Evolutionary conservation across 768 basidiomycete genomes (phyloP).

Genomic region (Kwoniella dejecticola): DNA sequence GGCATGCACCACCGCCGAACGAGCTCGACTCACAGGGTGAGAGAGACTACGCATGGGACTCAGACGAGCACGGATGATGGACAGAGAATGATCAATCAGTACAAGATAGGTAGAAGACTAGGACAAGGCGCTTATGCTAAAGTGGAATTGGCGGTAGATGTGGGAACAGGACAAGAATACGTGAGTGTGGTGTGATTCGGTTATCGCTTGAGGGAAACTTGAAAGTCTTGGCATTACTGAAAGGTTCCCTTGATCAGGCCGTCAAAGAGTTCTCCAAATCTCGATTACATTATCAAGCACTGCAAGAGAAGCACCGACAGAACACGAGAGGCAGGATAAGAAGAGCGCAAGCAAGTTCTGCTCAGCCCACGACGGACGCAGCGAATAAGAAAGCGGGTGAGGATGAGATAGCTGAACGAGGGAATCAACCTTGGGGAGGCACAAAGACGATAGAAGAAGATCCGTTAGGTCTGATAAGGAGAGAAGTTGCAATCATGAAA

Average conservation of each 20-base stretch:
- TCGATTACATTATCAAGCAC: slow-evolving; percentile 46
- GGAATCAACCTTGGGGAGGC: slow-evolving; percentile 27
- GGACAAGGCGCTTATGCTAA: slow-evolving; percentile 55
- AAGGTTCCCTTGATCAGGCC: too few relatives aligned
- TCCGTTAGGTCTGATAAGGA: slow-evolving; percentile 51
- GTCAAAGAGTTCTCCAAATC: slow-evolving; percentile 57
- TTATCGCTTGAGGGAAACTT: background rate
- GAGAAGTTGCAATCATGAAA: slow-evolving; percentile 57
- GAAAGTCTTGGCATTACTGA: too few relatives aligned
- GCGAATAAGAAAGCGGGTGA: slow-evolving; percentile 9
- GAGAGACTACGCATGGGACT: slow-evolving; percentile 49
- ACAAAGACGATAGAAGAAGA: slow-evolving; percentile 37
- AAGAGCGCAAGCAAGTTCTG: slow-evolving; percentile 10
- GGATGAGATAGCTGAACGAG: slow-evolving; percentile 3
- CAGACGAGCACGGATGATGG: slow-evolving; percentile 49
- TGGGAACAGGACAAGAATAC: slow-evolving; percentile 53
- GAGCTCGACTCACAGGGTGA: slow-evolving; percentile 45
- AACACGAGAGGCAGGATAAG: slow-evolving; percentile 21
- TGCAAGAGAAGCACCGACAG: slow-evolving; percentile 47
- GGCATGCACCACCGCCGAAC: slow-evolving; percentile 35
- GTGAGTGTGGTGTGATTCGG: slow-evolving; percentile 33
- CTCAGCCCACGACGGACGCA: background rate
- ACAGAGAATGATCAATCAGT: slow-evolving; percentile 52
- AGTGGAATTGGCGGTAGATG: slow-evolving; percentile 55
- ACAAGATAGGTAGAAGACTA: slow-evolving; percentile 49